Percentiles rank a stretch among this genome's conserved stretches.
Conservation (phyloP, 73 alveolate species). For the Stentor coeruleus region DNA sequence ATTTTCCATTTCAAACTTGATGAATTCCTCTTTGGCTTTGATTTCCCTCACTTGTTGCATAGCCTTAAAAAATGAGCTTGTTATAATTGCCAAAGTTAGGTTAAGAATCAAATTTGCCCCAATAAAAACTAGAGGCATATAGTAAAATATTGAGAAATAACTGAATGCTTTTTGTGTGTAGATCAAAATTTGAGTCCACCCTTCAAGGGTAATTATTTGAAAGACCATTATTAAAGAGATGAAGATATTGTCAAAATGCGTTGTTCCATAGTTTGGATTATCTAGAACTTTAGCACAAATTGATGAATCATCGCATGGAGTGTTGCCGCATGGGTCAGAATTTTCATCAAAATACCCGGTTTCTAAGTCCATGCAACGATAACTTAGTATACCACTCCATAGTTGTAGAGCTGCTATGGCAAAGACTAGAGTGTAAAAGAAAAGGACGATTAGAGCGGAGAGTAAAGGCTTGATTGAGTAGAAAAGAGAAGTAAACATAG, state of each 20-base stretch:
- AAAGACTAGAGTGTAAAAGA: conserved; percentile 85
- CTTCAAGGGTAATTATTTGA: conserved; percentile 78
- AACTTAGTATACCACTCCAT: conserved; percentile 80
- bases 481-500: conserved; percentile 37
- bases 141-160: conserved; percentile 16
- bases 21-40: not conserved
- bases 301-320: conserved; percentile 25
- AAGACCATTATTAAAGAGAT: conserved; percentile 64
- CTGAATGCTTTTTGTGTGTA: conserved; percentile 51
- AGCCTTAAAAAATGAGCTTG: conserved; percentile 65
- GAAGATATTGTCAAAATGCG: conserved; percentile 44
- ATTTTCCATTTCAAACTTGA: no score
- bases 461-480: conserved; percentile 43
- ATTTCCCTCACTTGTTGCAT: conserved; percentile 7
- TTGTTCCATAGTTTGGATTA: conserved; percentile 36
- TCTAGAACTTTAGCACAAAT: conserved; percentile 38
- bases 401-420: conserved; percentile 93
- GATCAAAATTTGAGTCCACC: conserved; percentile 75
- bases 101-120: conserved; percentile 82
- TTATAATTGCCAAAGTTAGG: conserved; percentile 84
- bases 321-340: conserved; percentile 44
- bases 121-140: conserved; percentile 31
- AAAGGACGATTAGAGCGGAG: conserved; percentile 68
- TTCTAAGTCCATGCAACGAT: conserved; percentile 65
- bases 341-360: conserved; percentile 39